These are phyloP conservation scores for Fulvia fulva DNA, from an alignment of 2,329 filamentous ascomycete genomes.

Conservation along the genomic window DNA sequence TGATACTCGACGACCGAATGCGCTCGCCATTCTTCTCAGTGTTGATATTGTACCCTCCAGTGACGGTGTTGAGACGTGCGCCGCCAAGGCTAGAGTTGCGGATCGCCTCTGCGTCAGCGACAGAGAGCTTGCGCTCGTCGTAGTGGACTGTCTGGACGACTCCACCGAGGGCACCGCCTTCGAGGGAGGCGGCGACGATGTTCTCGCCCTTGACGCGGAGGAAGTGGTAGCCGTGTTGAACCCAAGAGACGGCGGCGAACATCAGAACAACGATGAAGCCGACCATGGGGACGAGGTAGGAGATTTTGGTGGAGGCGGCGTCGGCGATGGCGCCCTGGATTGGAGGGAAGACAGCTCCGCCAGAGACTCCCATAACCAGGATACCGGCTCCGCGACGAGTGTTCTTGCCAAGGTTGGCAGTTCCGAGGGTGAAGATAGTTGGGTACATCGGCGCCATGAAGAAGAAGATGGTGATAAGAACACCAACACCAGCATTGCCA, in stretches of 20 bases:
- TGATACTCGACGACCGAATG: conserved; percentile 6
- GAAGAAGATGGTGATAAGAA: conserved; percentile 38
- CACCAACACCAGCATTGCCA: conserved; percentile 31
- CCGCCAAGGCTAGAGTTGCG: conserved; percentile 26
- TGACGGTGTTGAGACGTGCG: conserved; percentile 26
- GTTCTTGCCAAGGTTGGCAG: conserved; percentile 38
- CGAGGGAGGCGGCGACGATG: conserved; percentile 28
- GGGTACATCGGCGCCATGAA: conserved; percentile 39
- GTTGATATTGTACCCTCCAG: conserved; percentile 25
- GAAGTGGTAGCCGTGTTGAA: conserved; percentile 31
- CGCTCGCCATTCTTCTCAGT: conserved; percentile 3
- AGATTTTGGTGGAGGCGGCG: conserved; percentile 38
- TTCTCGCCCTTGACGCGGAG: conserved; percentile 32
- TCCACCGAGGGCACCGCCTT: conserved; percentile 33
- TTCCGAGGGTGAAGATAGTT: conserved; percentile 39
- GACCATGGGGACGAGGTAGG: conserved; percentile 43
- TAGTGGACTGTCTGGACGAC: conserved; percentile 34
- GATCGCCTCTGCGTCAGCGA: conserved; percentile 25
- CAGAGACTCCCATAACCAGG: conserved; percentile 38
- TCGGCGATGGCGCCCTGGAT: conserved; percentile 37
- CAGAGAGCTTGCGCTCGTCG: conserved; percentile 32
- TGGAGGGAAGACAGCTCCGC: conserved; percentile 18
- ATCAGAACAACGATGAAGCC: conserved; percentile 41
- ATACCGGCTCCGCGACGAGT: conserved; percentile 40
- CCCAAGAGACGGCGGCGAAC: conserved; percentile 35